phyloP scores from a whole-genome alignment of 2,329 filamentous ascomycete species.

The Arthrobotrys iridis region DNA sequence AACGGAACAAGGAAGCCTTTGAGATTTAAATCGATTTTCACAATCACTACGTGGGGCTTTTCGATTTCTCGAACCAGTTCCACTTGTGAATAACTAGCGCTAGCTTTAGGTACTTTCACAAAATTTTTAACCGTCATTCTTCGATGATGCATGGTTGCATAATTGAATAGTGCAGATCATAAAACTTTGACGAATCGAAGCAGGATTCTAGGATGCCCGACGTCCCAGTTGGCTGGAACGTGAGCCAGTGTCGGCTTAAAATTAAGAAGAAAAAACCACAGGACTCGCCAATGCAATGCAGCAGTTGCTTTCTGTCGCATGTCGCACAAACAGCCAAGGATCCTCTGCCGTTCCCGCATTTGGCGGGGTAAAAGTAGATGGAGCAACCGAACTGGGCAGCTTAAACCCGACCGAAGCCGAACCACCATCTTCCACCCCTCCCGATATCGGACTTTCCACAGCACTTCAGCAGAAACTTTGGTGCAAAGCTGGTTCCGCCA shows the following conservation, averaged over 20 bases:
- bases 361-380: constrained; percentile 3
- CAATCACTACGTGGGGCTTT: background rate
- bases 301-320: constrained; percentile 1
- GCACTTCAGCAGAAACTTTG: background rate
- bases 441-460: constrained; percentile 50
- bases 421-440: background rate
- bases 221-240: too few species aligned
- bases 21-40: background rate
- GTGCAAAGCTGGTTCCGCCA: background rate
- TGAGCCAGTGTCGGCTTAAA: constrained; percentile 10
- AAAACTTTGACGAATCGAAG: too few species aligned
- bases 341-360: constrained; percentile 26
- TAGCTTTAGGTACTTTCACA: too few species aligned
- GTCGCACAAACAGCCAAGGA: constrained; percentile 32
- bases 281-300: background rate
- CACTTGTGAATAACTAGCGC: background rate
- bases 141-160: too few species aligned
- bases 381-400: background rate
- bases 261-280: too few species aligned
- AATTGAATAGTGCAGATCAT: too few species aligned
- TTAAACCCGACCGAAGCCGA: constrained; percentile 32
- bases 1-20: too few species aligned
- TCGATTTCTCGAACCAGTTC: background rate
- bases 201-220: background rate
- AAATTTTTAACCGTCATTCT: too few species aligned